Evolutionary conservation across 176 grass and related monocot species (phyloP), one percentile per base, ranked within the genome.

Genomic region (Paspalum vaginatum): DNA sequence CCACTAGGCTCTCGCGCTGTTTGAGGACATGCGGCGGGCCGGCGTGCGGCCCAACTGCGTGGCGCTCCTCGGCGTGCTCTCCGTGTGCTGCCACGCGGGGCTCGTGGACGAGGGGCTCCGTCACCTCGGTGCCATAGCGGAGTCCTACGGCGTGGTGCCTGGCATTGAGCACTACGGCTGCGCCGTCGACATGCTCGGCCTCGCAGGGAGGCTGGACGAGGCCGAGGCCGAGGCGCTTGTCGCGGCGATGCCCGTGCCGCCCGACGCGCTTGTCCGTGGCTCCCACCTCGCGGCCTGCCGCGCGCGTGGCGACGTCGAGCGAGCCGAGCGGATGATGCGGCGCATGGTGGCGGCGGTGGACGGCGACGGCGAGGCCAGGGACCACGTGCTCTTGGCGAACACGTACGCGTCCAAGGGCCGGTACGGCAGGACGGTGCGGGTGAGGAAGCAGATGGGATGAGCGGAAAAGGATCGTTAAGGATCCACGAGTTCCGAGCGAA

Each of bases 121-220:
- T 5, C 54, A 86, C 49, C 78, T 94, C 1, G 1, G 57, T 8
- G 72, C 53, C 81, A 91, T 91, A 84, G 12, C 1, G 11, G 67
- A 25, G 6, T 1, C 1, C 7, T 78, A 93, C 70, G 68, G 77
- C 62, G 62, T 91, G 14, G 6, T 13, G 2, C 86, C 91, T 0
- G 67, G 81, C 51, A 9, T 93, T n/a, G 89, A 84, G 80, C 94
- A 97, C 80, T 97, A 97, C 27, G 91, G 94, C 1, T 97, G 94
- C 41, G 84, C 91, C 50, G 79, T 97, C 22, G 89, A 94, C 81
- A 90, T 97, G 94, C 75, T 97, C 2, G 85, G 84, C 21, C 87
- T 89, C 16, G 89, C 85, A 13, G 91, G 87, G 43, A 44, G 78
- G 74, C 74, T 92, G 12, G 79, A 92, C 41, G 70, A 84, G 27